A percentile compares a stretch with the other conserved stretches of the same genome.
These are phyloP conservation scores for Vitis hybrid DNA, from an alignment of 177 flowering plant genomes.

Conservation along the genomic window DNA sequence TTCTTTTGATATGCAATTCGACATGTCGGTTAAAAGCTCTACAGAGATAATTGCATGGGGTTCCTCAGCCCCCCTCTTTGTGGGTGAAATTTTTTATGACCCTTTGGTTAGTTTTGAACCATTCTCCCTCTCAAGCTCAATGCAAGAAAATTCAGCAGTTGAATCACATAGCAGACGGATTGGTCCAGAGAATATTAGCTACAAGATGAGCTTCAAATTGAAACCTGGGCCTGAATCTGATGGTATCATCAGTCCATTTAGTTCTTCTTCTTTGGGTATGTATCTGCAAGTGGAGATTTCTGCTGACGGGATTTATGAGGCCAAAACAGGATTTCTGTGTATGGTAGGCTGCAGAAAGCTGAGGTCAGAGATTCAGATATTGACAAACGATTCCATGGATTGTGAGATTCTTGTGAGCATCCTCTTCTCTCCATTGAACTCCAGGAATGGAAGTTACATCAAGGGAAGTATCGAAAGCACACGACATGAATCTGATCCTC, in stretches of 20 bases:
- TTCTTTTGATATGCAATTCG: conserved; percentile 50
- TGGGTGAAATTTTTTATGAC: conserved; percentile 34
- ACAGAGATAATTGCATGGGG: conserved; percentile 32
- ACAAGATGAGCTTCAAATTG: conserved; percentile 27
- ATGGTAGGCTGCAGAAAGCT: conserved; percentile 63
- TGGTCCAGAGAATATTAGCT: conserved; percentile 46
- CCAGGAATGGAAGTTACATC: conserved; percentile 19
- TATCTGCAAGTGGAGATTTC: conserved; percentile 22
- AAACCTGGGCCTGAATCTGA: conserved; percentile 7
- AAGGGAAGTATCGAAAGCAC: conserved; percentile 60
- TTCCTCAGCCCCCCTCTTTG: conserved; percentile 31
- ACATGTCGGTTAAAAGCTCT: conserved; percentile 27
- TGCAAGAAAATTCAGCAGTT: neutral
- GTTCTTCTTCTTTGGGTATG: conserved; percentile 8
- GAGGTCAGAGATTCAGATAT: conserved; percentile 1
- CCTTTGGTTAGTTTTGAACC: neutral
- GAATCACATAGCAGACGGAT: conserved; percentile 1
- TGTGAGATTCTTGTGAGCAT: conserved; percentile 53
- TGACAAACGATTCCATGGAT: conserved; percentile 32
- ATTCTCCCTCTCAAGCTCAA: neutral
- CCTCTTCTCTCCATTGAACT: conserved; percentile 46
- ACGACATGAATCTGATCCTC: conserved; percentile 41
- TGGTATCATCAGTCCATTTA: conserved; percentile 4
- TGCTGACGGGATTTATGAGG: conserved; percentile 72
- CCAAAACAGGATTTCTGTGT: conserved; percentile 55